Evolutionary conservation across 2,329 filamentous ascomycete genomes (phyloP), one percentile per base, ranked within the genome.

Genomic region (Malbranchea cinnamomea): DNA sequence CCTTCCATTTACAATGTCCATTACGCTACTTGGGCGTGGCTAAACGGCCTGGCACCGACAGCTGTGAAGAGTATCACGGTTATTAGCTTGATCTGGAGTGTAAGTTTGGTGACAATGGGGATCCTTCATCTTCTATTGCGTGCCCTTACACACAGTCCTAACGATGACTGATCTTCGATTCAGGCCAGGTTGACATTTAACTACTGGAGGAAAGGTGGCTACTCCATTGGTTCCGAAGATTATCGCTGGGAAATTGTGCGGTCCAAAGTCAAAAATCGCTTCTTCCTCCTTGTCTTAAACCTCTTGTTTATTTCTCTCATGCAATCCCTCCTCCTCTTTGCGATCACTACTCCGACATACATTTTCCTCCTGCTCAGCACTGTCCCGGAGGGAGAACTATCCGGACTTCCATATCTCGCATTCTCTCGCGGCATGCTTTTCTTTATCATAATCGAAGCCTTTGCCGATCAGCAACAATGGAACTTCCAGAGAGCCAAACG

Each of bases 391-490:
- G 44, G 55, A 28, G 45, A 63, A 51, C 47, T 60, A 26, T 57
- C 79, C 23, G 59, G 77, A 6, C 37, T 69, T 4, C 65, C 69
- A 29, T 85, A 78, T 41, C 52, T 62, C 19, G 41, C 68, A 24
- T 70, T 75, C 48, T 61, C 68, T 3, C 60, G 67, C 34, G 44
- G 57, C 24, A 56, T 76, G 25, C 57, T 75, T 38, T 59, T 56
- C 33, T 57, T 76, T 20, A 58, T 79, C 12, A 51, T 74, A n/a
- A 47, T 77, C 30, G 70, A 93, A 46, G 82, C 69, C 55, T 69
- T 93, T 47, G 81, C 83, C 46, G 89, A 98, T 51, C 76, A 85
- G 39, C 83, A 94, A 51, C 85, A 94, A 56, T 98, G 85, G 85
- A 65, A 71, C 39, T 98, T 74, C 59, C 85, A 98, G 51, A 58